Evolutionary conservation across 2,329 filamentous ascomycete genomes (phyloP), one percentile per base, ranked within the genome.

Genomic region (Ambrosiella cleistominuta): DNA sequence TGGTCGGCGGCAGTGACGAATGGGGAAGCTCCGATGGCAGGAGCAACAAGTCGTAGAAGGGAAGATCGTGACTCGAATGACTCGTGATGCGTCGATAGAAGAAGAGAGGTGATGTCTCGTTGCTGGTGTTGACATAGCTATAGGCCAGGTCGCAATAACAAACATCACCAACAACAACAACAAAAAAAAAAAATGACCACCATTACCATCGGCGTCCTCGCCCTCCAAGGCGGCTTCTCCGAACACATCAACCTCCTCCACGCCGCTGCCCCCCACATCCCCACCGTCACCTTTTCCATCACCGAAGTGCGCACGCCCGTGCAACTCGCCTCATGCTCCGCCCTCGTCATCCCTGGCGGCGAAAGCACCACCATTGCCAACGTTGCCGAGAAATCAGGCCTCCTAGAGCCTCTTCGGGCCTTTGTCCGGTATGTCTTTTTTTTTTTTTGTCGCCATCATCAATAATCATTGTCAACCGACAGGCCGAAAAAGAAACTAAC

Each of bases 361-460:
- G 93, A 98, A 70, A 95, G 88, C 71, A 97, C 93, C 1, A 85
- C 91, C 2, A 94, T 98, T 64, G 88, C 88, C 9, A 78, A 96
- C 37, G 86, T 96, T 13, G 93, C 93, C 2, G 81, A 82, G 19
- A 80, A 90, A 62, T 88, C 86, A 0, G 83, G 84, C 13, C 72
- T 98, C 40, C 72, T 98, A 58, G 88, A 94, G 64, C 89, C 89
- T 2, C 71, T 98, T 62, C 75, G 88, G 57, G 79, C 90, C 38
- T 98, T 95, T 70, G 90, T 97, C 66, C 95, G 95, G 83, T 91
- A 72, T 67, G 79, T 73, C 53, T 4, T 38, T 27, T 17, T 9
- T 27, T 27, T 39, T 51, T 9, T 59, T 5, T 40, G 49, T 50
- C 38, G 42, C 3, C 27, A 27, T 27, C 4, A 27, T 27, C 11